Conservation (phyloP, 2,329 filamentous ascomycete genomes). For the Exophiala dermatitidis region DNA sequence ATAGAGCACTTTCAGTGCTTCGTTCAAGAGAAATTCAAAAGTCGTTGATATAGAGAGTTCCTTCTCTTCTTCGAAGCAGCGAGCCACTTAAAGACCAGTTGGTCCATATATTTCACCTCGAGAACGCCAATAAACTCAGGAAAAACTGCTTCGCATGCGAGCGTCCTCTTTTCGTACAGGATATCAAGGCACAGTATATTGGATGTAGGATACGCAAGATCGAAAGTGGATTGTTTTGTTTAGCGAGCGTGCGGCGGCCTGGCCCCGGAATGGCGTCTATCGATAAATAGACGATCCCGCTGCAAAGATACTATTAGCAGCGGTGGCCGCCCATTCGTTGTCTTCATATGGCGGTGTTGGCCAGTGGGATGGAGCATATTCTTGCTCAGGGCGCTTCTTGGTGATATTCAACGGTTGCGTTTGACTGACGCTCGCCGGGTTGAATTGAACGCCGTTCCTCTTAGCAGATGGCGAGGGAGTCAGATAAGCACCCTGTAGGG, state of each 20-base stretch:
- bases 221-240: slow-evolving; percentile 9
- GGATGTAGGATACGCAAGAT: slow-evolving; percentile 13
- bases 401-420: slow-evolving; percentile 64
- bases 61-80: slow-evolving; percentile 2
- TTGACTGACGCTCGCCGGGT: slow-evolving; percentile 43
- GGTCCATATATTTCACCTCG: slow-evolving; percentile 1
- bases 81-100: background rate
- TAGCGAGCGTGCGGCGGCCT: slow-evolving; percentile 12
- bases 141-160: slow-evolving; percentile 12
- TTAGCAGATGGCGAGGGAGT: slow-evolving; percentile 75
- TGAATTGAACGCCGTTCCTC: slow-evolving; percentile 67
- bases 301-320: slow-evolving; percentile 73
- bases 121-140: slow-evolving; percentile 8
- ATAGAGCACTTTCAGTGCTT: background rate
- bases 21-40: slow-evolving; percentile 10
- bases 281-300: slow-evolving; percentile 44
- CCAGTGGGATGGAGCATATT: slow-evolving; percentile 62
- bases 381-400: slow-evolving; percentile 49
- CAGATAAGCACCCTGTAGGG: slow-evolving; percentile 46
- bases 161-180: slow-evolving; percentile 25
- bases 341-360: slow-evolving; percentile 94
- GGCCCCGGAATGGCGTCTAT: slow-evolving; percentile 9
- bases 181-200: slow-evolving; percentile 23
- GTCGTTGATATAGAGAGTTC: slow-evolving; percentile 1
- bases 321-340: slow-evolving; percentile 79